Percentiles rank a stretch among this genome's conserved stretches.
phyloP scores from a whole-genome alignment of 352 stramenopile genomes.

The Phytopythium ostracodes region DNA sequence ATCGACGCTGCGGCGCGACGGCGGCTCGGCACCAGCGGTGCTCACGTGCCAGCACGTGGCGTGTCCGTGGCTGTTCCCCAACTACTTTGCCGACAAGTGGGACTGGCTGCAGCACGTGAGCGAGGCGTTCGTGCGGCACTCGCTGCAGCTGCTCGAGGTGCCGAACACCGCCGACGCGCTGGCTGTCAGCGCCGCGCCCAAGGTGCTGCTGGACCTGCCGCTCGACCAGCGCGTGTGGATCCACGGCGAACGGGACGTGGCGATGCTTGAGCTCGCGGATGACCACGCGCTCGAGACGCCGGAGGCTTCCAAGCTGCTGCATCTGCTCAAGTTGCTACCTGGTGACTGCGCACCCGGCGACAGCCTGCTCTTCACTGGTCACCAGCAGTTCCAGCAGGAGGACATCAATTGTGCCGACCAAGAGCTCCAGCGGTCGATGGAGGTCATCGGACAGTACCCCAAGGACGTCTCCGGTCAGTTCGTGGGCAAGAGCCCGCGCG shows the following conservation, averaged over 20 bases:
- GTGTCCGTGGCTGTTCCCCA: slow-evolving; percentile 75
- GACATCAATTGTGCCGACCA: slow-evolving; percentile 10
- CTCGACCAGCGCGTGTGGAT: slow-evolving; percentile 46
- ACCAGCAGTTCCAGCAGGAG: slow-evolving; percentile 31
- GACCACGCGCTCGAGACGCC: slow-evolving; percentile 20
- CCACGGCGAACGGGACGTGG: slow-evolving; percentile 52
- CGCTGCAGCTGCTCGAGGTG: slow-evolving; percentile 53
- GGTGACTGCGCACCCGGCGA: slow-evolving; percentile 25
- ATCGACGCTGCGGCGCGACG: slow-evolving; percentile 9
- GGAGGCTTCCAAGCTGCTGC: slow-evolving; percentile 26
- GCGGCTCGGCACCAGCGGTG: slow-evolving; percentile 15
- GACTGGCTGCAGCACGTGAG: slow-evolving; percentile 82
- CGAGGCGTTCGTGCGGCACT: slow-evolving; percentile 69
- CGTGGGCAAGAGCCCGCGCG: slow-evolving; percentile 45
- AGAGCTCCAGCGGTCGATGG: slow-evolving; percentile 3
- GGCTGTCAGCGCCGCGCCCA: slow-evolving; percentile 9
- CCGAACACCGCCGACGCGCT: slow-evolving; percentile 1
- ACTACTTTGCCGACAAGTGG: slow-evolving; percentile 75
- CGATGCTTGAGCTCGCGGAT: slow-evolving; percentile 50
- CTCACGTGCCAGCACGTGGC: slow-evolving; percentile 81
- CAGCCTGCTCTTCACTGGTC: slow-evolving; percentile 43
- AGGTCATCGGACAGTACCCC: slow-evolving; percentile 28
- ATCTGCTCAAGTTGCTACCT: slow-evolving; percentile 29
- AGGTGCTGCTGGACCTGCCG: slow-evolving; percentile 53
- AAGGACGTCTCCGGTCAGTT: slow-evolving; percentile 56